Evolutionary conservation across 441 rosid species (phyloP).

Genomic region (Jatropha multifida): DNA sequence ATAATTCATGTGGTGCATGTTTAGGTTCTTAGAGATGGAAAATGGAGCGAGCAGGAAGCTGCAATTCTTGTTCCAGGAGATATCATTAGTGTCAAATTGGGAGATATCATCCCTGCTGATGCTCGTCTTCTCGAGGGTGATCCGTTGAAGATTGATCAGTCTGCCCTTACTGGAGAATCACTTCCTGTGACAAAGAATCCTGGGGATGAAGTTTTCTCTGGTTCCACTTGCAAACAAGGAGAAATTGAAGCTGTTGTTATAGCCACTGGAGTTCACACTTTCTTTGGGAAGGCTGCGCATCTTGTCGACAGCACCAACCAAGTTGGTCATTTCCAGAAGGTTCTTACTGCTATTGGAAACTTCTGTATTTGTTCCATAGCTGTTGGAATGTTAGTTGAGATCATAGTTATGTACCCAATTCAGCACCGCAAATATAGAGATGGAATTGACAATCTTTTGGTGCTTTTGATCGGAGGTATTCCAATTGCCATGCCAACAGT

Average conservation of each 20-base stretch:
- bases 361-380: conserved; percentile 94
- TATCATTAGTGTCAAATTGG: conserved; percentile 56
- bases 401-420: conserved; percentile 90
- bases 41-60: conserved; percentile 85
- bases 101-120: conserved; percentile 68
- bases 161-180: conserved; percentile 69
- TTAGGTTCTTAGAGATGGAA: conserved; percentile 82
- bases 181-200: conserved; percentile 60
- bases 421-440: conserved; percentile 74
- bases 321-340: conserved; percentile 79
- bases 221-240: conserved; percentile 73
- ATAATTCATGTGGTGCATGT: neutral
- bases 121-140: conserved; percentile 75
- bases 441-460: conserved; percentile 90
- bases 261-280: conserved; percentile 70
- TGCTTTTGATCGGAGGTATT: conserved; percentile 92
- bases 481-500: conserved; percentile 98
- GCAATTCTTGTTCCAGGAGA: conserved; percentile 92
- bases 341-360: conserved; percentile 86
- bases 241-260: conserved; percentile 66
- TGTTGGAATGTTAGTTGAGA: conserved; percentile 63
- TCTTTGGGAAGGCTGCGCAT: conserved; percentile 75
- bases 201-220: conserved; percentile 60
- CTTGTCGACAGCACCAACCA: conserved; percentile 70
- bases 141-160: conserved; percentile 64